Base-by-base conservation (phyloP, 805 yeast species). In the Ogataea paraovalis region DNA sequence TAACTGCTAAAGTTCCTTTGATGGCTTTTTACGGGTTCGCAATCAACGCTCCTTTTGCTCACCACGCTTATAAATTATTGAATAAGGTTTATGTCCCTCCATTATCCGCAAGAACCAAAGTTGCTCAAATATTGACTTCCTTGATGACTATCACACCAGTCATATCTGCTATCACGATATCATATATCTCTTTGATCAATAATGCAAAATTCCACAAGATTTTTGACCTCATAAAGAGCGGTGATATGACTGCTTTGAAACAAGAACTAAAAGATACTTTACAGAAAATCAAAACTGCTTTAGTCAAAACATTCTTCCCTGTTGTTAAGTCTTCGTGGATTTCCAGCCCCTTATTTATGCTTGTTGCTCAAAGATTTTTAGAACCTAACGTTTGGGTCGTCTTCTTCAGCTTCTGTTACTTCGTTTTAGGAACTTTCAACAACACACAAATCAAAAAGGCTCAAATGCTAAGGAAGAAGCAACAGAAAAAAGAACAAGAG, bases 331-430 rank as follows among this genome's bases (percentile, higher is more conserved):
- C 80, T 1, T 78, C 86, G 1, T 72, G 80, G 67, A 53, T 74
- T n/a, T 74, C 84, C 3, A 75, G 80, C 33, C 74, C 79, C 12
- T 56, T 76, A 2, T 74, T 81, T 4, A 64, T 81, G 57, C 55
- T 74, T 1, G 49, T 80, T 27, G 85, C 87, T 4, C 89, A 83
- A 58, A 75, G 69, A 44, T 79, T 71, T 51, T 54, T 83, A 12
- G 68, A 72, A 8, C 83, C 83, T 1, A 79, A 81, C 55, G 65
- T 75, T 27, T 83, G 89, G 89, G 82, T 79, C 10, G 79, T 79
- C 2, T 82, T 81, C 59, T 80, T 80, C 65, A 76, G 75, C 53
- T 52, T 78, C 28, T 76, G 82, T 20, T 81, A 75, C 56, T 82
- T 82, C 53, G 59, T 82, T 4, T 65, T 82, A 47, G 86, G 86